Evolutionary conservation across 345 rosid species (phyloP), one percentile per base, ranked within the genome.

Genomic region (Balakata baccata): DNA sequence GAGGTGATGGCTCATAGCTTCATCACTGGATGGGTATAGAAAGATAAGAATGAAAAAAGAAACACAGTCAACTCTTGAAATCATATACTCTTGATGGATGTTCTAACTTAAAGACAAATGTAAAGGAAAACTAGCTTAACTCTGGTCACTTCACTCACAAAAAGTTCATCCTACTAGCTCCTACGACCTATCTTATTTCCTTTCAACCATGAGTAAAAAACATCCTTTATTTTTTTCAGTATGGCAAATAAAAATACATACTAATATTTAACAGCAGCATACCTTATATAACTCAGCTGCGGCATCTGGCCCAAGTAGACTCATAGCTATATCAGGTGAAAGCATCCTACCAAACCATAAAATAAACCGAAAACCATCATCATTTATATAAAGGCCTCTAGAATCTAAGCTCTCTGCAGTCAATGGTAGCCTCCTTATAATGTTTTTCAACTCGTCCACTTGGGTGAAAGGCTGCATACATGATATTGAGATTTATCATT

Each of bases 321-420:
- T 92, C 87, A 78, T 83, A 64, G 97, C 79, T 56, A 87, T 77
- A 78, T 91, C 98, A 62, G 97, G 98, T n/a, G 97, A 87, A 47
- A 96, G 89, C 95, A 86, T 93, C 80, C 88, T 86, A 76, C 99
- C 99, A 75, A 96, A 90, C 98, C 99, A 96, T 75, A 93, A 41
- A 68, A 93, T 84, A 73, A 91, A 87, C 72, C 89, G 89, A 69
- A 96, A 86, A 69, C 99, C 98, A 56, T 96, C 95, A 77, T 96
- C 97, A 69, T 84, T 88, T 58, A 96, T 64, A 86, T 93, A 93
- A 58, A 96, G 97, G 77, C 98, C 99, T 82, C 97, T 83, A 57
- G 92, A 89, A 78, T 96, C 98, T 81, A 96, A 85, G 84, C 97
- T 91, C 68, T 89, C 97, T 23, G 89, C 86, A n/a, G 88, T 82